A percentile compares a stretch with the other conserved stretches of the same genome.
These are phyloP conservation scores for Fusarium staphyleae DNA, from an alignment of 2,329 filamentous ascomycete species.

Conservation along the genomic window DNA sequence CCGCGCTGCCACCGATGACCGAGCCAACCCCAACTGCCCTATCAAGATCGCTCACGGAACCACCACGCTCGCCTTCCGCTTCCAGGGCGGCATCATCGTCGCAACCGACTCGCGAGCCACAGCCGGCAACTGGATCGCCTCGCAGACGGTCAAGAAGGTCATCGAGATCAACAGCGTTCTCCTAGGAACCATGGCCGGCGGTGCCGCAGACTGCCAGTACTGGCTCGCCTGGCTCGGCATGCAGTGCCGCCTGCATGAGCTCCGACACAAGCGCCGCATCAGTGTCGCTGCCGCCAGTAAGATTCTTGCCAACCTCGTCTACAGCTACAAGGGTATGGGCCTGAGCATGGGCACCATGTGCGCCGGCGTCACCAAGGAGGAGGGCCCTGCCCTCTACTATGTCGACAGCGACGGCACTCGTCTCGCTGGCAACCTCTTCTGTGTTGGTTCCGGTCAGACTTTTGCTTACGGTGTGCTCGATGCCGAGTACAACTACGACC, in stretches of 20 bases:
- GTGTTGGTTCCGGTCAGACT: slow-evolving; percentile 96
- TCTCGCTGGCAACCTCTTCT: slow-evolving; percentile 93
- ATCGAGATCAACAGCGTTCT: slow-evolving; percentile 97
- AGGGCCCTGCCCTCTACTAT: slow-evolving; percentile 98
- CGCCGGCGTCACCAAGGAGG: slow-evolving; percentile 91
- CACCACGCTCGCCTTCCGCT: slow-evolving; percentile 96
- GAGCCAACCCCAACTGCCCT: slow-evolving; percentile 93
- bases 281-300: slow-evolving; percentile 96
- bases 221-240: slow-evolving; percentile 99
- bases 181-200: slow-evolving; percentile 97
- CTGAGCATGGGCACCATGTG: slow-evolving; percentile 99
- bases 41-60: slow-evolving; percentile 99
- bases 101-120: slow-evolving; percentile 97
- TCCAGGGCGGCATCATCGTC: slow-evolving; percentile 97
- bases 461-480: slow-evolving; percentile 99
- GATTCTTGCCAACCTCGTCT: slow-evolving; percentile 97
- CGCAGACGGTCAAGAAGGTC: slow-evolving; percentile 99
- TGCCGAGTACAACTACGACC: slow-evolving; percentile 90
- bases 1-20: slow-evolving; percentile 95
- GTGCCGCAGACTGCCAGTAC: slow-evolving; percentile 99
- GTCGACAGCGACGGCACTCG: slow-evolving; percentile 94
- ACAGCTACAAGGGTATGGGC: slow-evolving; percentile 98
- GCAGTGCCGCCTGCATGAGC: slow-evolving; percentile 98
- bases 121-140: slow-evolving; percentile 98
- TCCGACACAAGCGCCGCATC: slow-evolving; percentile 98